Evolutionary conservation across 1,284 basidiomycete species (phyloP), one percentile per base, ranked within the genome.

Genomic region (Porodaedalea pini): DNA sequence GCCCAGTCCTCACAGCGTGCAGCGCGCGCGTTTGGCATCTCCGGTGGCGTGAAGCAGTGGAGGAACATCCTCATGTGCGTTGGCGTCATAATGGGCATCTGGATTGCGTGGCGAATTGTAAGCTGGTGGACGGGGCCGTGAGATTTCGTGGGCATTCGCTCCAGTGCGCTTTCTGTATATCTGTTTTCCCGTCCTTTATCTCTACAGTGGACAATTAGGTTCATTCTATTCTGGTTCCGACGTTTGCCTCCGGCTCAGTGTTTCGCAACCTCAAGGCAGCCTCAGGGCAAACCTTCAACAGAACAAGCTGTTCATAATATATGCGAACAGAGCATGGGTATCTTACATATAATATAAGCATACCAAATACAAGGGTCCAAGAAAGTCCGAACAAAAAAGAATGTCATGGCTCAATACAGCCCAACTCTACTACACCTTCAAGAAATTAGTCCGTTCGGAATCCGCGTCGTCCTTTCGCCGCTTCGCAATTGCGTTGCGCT

Each of bases 21-120:
- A 13, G 80, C 78, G 25, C 81, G 86, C 59, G 86, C 85, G 0
- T 90, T 90, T 64, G 88, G 88, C 21, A 63, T 69, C 2, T 71
- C 78, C 34, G 84, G 86, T 2, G 78, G 83, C 10, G 73, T 88
- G 36, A 85, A 83, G 68, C 82, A 83, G 51, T 85, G 80, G 72
- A 76, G 86, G 41, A 79, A 86, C 44, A 86, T 85, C 6, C 69
- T 82, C 56, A 79, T 82, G 45, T 74, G 85, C 29, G 78, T 84
- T 10, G 75, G 70, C 1, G 71, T 68, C 0, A 65, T 77, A 29
- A 53, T 80, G 36, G 66, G 65, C 0, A 43, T 81, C 1, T 81
- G 79, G 78, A 44, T 81, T 3, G 34, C 75, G n/a, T 78, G 75
- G 73, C 71, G 65, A 65, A 54, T 75, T 15, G 25, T 69, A 23